phyloP scores from a whole-genome alignment of 139 green algal genomes.

The Bryopsis sp. region DNA sequence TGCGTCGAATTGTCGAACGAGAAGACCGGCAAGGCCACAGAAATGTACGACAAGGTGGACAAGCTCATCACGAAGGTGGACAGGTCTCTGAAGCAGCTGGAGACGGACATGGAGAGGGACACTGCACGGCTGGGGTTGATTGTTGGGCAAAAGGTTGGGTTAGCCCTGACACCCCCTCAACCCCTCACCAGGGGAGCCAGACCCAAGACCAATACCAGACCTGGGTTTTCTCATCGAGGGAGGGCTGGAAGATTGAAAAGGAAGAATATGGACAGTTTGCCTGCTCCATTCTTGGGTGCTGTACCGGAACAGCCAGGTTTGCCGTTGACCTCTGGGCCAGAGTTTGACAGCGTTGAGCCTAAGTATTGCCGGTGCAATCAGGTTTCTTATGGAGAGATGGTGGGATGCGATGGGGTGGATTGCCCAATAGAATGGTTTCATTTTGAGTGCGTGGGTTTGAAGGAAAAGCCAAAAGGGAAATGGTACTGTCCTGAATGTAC shows the following conservation, averaged over 20 bases:
- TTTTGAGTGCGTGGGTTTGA: constrained; percentile 62
- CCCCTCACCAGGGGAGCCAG: no score
- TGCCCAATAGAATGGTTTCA: constrained; percentile 87
- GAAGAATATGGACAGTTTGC: not conserved
- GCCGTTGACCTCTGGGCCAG: not conserved
- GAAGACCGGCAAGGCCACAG: not conserved
- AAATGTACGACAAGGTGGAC: not conserved
- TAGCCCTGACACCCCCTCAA: not conserved
- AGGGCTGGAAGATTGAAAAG: not conserved
- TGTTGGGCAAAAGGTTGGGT: not conserved
- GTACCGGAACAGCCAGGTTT: not conserved
- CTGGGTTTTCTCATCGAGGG: not conserved
- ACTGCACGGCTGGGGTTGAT: not conserved
- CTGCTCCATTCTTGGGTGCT: not conserved
- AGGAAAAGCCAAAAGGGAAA: not conserved
- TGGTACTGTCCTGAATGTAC: not conserved
- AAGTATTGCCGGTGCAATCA: constrained; percentile 76
- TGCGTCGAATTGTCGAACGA: not conserved
- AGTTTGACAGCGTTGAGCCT: constrained; percentile 40
- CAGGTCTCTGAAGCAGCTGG: not conserved
- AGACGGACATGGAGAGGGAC: not conserved
- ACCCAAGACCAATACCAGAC: not conserved
- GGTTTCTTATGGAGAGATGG: constrained; percentile 67
- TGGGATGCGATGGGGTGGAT: constrained; percentile 77
- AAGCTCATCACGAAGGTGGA: not conserved